Evolutionary conservation across 352 stramenopile genomes (phyloP).

Genomic region (Phytophthora hybrid): DNA sequence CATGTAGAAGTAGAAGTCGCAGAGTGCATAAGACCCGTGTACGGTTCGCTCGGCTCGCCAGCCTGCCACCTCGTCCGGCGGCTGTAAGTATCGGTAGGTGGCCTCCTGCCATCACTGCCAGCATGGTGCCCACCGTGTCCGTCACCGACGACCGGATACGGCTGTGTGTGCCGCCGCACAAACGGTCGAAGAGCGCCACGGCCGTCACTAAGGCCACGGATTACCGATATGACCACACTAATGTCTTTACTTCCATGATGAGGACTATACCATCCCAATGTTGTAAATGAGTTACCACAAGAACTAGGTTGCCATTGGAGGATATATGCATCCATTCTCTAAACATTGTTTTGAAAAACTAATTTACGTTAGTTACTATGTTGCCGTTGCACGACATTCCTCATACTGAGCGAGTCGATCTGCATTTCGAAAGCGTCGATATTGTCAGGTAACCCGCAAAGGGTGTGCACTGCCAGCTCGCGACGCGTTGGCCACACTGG

Average conservation of each 20-base stretch:
- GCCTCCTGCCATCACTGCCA: not conserved
- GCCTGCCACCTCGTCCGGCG: constrained; percentile 14
- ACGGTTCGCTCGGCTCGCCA: constrained; percentile 22
- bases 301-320: too few relatives aligned
- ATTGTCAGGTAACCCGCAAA: constrained; percentile 61
- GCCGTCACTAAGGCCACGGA: too few relatives aligned
- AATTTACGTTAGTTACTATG: constrained; percentile 4
- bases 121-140: not conserved
- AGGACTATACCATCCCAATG: too few relatives aligned
- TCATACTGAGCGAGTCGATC: constrained; percentile 67
- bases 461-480: constrained; percentile 60
- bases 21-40: constrained; percentile 32
- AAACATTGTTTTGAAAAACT: too few relatives aligned
- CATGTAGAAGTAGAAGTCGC: constrained; percentile 31
- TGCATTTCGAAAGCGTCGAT: constrained; percentile 56
- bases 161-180: too few relatives aligned
- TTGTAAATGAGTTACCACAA: too few relatives aligned
- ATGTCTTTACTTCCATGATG: too few relatives aligned
- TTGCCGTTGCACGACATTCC: constrained; percentile 31
- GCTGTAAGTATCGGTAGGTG: constrained; percentile 3
- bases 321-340: too few relatives aligned
- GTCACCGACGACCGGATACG: not conserved
- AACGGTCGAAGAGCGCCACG: too few relatives aligned
- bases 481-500: constrained; percentile 73
- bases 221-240: too few relatives aligned